Conservation (phyloP, 1,139 yeast genomes). For the Yamadazyma friedrichii region DNA sequence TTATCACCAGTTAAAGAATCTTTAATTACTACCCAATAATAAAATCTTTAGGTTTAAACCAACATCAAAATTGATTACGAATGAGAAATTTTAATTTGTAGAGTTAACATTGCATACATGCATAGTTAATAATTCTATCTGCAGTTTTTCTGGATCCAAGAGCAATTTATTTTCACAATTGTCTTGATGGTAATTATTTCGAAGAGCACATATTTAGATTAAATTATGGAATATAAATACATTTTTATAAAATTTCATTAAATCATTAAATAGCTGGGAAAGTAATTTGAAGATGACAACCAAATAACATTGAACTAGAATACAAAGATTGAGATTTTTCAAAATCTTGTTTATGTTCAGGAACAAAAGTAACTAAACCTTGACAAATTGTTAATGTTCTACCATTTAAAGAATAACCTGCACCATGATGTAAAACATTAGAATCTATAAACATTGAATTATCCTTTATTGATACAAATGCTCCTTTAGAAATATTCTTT, state of each 20-base stretch:
- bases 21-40: slow-evolving; percentile 62
- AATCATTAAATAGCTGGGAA: slow-evolving; percentile 26
- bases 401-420: slow-evolving; percentile 34
- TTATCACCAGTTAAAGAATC: slow-evolving; percentile 27
- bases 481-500: slow-evolving; percentile 22
- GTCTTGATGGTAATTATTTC: too few relatives aligned
- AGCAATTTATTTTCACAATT: neutral
- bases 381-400: slow-evolving; percentile 39
- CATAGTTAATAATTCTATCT: slow-evolving; percentile 48
- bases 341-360: slow-evolving; percentile 30
- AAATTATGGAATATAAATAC: neutral
- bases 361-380: slow-evolving; percentile 33
- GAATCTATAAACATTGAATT: slow-evolving; percentile 29
- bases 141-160: slow-evolving; percentile 54
- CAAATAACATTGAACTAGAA: slow-evolving; percentile 31
- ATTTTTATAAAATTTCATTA: neutral
- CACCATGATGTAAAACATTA: slow-evolving; percentile 31
- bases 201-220: too few relatives aligned
- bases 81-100: slow-evolving; percentile 65
- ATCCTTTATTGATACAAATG: slow-evolving; percentile 22
- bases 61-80: slow-evolving; percentile 69
- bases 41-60: slow-evolving; percentile 63
- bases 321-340: slow-evolving; percentile 19
- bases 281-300: slow-evolving; percentile 36
- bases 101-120: slow-evolving; percentile 72